Evolutionary conservation across 2,329 filamentous ascomycete genomes (phyloP), one percentile per base, ranked within the genome.

Genomic region (Coniochaeta ligniaria): DNA sequence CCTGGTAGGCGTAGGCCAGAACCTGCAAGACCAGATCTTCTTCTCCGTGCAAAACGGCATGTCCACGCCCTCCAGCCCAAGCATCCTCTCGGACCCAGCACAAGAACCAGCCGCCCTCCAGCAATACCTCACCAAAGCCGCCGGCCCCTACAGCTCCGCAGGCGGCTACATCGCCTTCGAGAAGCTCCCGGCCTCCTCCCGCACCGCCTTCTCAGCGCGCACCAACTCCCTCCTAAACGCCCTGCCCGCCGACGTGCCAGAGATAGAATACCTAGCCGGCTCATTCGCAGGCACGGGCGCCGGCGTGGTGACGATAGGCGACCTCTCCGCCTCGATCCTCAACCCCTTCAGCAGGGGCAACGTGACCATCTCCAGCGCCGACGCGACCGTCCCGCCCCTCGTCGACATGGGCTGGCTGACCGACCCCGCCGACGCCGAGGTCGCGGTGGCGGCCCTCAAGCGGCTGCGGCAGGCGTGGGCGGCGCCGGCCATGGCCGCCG

Each of bases 1-100:
- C 35, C 35, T 36, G 8, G 35, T 11, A 36, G 35, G 83, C 54
- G 84, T 88, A 11, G 85, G 85, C n/a, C 78, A 76, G 28, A 86
- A 86, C 70, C 72, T 88, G 7, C 77, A 83, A 69, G 84, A 88
- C 68, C 82, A 80, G 41, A 64, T 68, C 31, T 65, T 70, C 60
- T 72, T 71, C 59, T 69, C 70, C 17, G 66, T 73, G 35, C 66
- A 71, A 11, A 71, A 72, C 61, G 67, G 68, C 6, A 70, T 76
- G 41, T 72, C 72, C 60, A 67, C 72, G 7, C 65, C 69, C 43
- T 74, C 71, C 22, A 55, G 47, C 24, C 70, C 66, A 31, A 67
- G 65, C 1, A 66, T 70, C 7, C 60, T 71, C 17, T 64, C 65
- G 31, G 64, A 71, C 56, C 60, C 66, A 6, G 60, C 64, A 3